A percentile compares a stretch with the other conserved stretches of the same genome.
Evolutionary conservation across 2,329 filamentous ascomycete species (phyloP).

Genomic region (Curvularia sp.): DNA sequence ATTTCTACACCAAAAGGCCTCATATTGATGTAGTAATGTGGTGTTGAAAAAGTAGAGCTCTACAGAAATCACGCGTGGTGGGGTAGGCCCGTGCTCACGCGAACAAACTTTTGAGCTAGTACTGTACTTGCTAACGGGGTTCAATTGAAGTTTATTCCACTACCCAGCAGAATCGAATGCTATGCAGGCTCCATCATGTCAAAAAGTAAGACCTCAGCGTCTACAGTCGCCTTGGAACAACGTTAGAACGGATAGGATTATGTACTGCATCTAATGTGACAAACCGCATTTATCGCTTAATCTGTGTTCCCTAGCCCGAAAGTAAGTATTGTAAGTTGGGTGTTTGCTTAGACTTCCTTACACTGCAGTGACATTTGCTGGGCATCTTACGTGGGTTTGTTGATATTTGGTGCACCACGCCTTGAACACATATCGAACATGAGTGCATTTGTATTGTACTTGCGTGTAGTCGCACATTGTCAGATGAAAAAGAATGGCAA

Average conservation of each 20-base stretch:
- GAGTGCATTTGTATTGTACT: conserved; percentile 64
- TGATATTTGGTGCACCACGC: conserved; percentile 63
- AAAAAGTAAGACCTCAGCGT: too few relatives aligned
- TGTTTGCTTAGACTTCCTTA: conserved; percentile 30
- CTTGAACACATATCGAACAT: conserved; percentile 62
- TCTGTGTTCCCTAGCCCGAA: conserved; percentile 53
- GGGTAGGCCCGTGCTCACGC: neutral
- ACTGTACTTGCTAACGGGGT: too few relatives aligned
- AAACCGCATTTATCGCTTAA: conserved; percentile 57
- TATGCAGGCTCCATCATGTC: too few relatives aligned
- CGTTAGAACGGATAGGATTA: too few relatives aligned
- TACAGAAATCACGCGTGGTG: neutral
- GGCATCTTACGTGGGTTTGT: conserved; percentile 63
- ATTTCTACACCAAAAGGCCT: neutral
- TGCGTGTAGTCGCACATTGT: conserved; percentile 69
- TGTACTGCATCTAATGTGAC: too few relatives aligned
- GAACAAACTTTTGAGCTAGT: neutral
- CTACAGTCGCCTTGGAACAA: too few relatives aligned
- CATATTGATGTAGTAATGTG: neutral
- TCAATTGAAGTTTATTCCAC: too few relatives aligned
- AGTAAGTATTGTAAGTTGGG: conserved; percentile 16
- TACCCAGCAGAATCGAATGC: too few relatives aligned
- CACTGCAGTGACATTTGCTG: conserved; percentile 62
- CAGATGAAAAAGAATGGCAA: too few relatives aligned
- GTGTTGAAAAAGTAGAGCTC: neutral